phyloP scores from a whole-genome alignment of 257 asterid genomes.

The Agastache rugosa region DNA sequence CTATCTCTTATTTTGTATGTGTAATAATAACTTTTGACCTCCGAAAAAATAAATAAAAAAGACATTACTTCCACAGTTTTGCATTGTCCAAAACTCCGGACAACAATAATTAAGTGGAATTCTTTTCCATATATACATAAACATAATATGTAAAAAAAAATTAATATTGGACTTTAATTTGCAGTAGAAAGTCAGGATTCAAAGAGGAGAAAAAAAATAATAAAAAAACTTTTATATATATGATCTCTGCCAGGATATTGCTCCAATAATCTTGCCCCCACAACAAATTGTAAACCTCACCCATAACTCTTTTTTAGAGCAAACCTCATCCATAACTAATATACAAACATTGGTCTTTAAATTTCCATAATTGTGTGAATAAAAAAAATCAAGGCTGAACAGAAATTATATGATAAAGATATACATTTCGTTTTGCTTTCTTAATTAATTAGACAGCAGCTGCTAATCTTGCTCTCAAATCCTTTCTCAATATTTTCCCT shows the following conservation, averaged over 20 bases:
- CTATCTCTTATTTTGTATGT: too few relatives aligned
- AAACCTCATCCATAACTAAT: neutral
- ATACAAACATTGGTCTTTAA: slow-evolving; percentile 8
- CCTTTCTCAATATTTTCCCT: slow-evolving; percentile 87
- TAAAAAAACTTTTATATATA: neutral
- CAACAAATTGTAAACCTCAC: neutral
- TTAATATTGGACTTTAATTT: neutral
- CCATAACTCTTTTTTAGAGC: too few relatives aligned
- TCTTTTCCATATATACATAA: too few relatives aligned
- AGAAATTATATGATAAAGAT: neutral
- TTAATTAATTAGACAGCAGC: slow-evolving; percentile 46
- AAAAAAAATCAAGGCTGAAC: neutral
- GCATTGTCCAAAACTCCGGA: too few relatives aligned
- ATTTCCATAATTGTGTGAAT: slow-evolving; percentile 7
- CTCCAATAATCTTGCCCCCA: neutral
- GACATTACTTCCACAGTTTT: too few relatives aligned
- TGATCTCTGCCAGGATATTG: neutral
- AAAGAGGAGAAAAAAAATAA: too few relatives aligned
- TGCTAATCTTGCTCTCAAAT: slow-evolving; percentile 77
- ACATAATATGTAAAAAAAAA: neutral
- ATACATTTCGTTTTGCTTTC: neutral
- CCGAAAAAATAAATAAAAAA: too few relatives aligned
- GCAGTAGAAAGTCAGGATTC: neutral
- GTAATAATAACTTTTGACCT: too few relatives aligned
- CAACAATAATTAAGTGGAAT: too few relatives aligned